A percentile compares a stretch with the other conserved stretches of the same genome.
Conservation (phyloP, 2,329 filamentous ascomycete species). For the Colletotrichum sublineola region DNA sequence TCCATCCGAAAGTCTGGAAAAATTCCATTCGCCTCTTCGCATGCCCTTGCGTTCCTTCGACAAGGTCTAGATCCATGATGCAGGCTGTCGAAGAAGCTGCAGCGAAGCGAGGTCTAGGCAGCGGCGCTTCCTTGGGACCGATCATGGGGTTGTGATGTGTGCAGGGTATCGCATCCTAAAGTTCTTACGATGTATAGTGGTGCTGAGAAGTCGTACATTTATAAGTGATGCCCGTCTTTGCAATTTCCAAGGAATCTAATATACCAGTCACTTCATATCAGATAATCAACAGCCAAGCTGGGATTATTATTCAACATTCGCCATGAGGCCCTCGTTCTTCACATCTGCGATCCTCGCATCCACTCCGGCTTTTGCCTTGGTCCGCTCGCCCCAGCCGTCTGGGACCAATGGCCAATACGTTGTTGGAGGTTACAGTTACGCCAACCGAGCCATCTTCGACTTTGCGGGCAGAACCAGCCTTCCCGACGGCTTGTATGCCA, state of each 20-base stretch:
- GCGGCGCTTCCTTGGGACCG: not conserved
- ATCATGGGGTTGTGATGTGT: not conserved
- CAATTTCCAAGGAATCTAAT: not conserved
- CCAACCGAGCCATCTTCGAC: conserved; percentile 45
- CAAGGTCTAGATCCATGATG: not conserved
- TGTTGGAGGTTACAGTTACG: conserved; percentile 43
- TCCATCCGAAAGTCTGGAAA: not conserved
- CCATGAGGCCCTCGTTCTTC: conserved; percentile 16
- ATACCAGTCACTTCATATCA: too few relatives aligned
- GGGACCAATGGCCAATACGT: conserved; percentile 45
- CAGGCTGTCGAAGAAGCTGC: not conserved
- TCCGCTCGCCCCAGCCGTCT: conserved; percentile 23
- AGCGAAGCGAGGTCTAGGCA: not conserved
- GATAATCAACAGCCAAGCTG: not conserved
- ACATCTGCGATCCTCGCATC: conserved; percentile 5
- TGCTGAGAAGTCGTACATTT: not conserved
- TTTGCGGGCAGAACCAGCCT: conserved; percentile 44
- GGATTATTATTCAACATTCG: not conserved
- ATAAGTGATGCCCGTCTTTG: not conserved
- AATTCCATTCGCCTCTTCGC: not conserved
- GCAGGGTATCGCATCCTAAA: not conserved
- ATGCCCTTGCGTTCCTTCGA: conserved; percentile 8
- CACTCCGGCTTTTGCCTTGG: conserved; percentile 5
- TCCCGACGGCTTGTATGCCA: conserved; percentile 45
- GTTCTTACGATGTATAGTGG: too few relatives aligned